Base-by-base conservation (phyloP, 176 grass and related monocot genomes). In the Saccharum officinarum region DNA sequence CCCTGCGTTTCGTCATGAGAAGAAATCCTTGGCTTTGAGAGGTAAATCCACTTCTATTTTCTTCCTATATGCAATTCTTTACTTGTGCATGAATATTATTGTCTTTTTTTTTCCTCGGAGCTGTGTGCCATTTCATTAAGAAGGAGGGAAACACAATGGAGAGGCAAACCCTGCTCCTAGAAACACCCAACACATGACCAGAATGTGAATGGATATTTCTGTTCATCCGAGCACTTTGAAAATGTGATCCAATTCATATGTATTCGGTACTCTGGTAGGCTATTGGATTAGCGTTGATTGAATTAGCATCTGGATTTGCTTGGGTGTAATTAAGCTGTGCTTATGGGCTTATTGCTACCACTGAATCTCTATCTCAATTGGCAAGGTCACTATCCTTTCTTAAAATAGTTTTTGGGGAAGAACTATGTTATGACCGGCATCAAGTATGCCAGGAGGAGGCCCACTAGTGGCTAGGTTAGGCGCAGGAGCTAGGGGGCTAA, bases 21-120 rank as follows among this genome's bases (percentile, higher is more conserved):
- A 85, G 42, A 78, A 81, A 63, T 30, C 8, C 8, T 64, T 39
- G 3, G 59, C 80, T 69, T 25, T 80, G 84, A 78, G 84, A 87
- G 89, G 84, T 90, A 87, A 37, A 37, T 55, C 49, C 17, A 10
- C 34, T 60, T 67, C 11, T 16, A 47, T 55, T 82, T 38, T 28
- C 54, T 65, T 12, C 42, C 77, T 67, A 36, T 6, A 44, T 0
- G 15, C 6, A 18, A 28, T 28, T 45, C 52, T 67, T 55, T 82
- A 81, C 44, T 54, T 31, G 26, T 33, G 63, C 25, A 16, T 66
- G 13, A 31, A 30, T 65, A 15, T 15, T 65, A 3, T 28, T 64
- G 26, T 66, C 7, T 66, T 31, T 36, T n/a, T n/a, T n/a, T 31
- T 5, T 65, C 10, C 62, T 65, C 4, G 10, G 28, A 25, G 1